phyloP scores from a whole-genome alignment of 2,329 filamentous ascomycete species.

The Fusarium sp. region DNA sequence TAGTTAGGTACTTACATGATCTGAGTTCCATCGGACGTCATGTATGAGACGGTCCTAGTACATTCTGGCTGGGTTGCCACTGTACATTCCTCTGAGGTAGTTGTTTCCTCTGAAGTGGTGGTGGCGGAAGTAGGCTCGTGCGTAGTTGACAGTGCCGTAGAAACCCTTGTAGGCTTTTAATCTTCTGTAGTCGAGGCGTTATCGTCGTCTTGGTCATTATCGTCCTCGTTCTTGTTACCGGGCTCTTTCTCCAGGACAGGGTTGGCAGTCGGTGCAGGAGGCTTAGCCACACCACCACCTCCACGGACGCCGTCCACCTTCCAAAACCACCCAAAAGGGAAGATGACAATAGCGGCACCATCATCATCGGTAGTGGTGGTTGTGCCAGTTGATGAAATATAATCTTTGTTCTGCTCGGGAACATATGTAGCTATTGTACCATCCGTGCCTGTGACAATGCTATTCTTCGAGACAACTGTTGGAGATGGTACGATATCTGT shows the following conservation, averaged over 20 bases:
- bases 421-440: not conserved
- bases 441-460: not conserved
- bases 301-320: not conserved
- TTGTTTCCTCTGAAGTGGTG: not conserved
- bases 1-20: not conserved
- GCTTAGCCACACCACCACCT: not conserved
- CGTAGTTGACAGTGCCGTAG: not conserved
- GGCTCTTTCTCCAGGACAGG: not conserved
- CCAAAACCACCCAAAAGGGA: not conserved
- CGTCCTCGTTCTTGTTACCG: not conserved
- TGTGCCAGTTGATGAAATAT: not conserved
- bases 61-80: not conserved
- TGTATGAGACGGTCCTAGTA: not conserved
- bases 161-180: accelerated
- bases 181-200: not conserved
- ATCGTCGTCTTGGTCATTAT: accelerated
- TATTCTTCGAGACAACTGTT: no score
- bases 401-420: not conserved
- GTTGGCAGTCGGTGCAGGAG: not conserved
- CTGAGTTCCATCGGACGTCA: not conserved
- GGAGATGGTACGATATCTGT: no score
- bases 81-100: not conserved
- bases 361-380: not conserved
- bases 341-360: not conserved
- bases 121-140: not conserved